phyloP scores from a whole-genome alignment of 352 stramenopile species.

The Pythium inflatum region DNA sequence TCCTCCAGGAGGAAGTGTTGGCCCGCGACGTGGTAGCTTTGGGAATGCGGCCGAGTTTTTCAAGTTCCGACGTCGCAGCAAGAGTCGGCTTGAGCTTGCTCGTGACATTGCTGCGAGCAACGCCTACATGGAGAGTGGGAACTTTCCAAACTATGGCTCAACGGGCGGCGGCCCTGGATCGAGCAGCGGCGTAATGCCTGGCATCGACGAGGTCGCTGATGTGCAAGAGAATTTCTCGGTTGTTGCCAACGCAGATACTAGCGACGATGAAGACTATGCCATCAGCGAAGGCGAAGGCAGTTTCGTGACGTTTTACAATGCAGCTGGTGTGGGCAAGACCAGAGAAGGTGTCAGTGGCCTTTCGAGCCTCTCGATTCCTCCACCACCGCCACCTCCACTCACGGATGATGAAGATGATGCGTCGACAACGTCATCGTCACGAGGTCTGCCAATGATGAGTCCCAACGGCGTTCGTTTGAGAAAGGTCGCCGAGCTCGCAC shows the following conservation, averaged over 20 bases:
- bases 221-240: conserved; percentile 50
- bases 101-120: conserved; percentile 62
- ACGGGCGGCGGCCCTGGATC: conserved; percentile 29
- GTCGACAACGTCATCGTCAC: conserved; percentile 59
- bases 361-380: conserved; percentile 60
- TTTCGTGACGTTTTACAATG: conserved; percentile 85
- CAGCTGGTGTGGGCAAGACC: conserved; percentile 38
- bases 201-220: conserved; percentile 72
- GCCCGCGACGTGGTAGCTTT: conserved; percentile 71
- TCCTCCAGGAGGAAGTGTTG: conserved; percentile 32
- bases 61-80: conserved; percentile 85
- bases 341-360: conserved; percentile 42
- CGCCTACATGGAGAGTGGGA: conserved; percentile 43
- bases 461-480: conserved; percentile 74
- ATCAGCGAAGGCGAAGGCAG: conserved; percentile 52
- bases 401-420: conserved; percentile 75
- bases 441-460: conserved; percentile 82
- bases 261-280: conserved; percentile 71
- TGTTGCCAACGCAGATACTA: conserved; percentile 47
- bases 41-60: conserved; percentile 86
- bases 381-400: conserved; percentile 61
- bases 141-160: conserved; percentile 62
- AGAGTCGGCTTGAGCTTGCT: conserved; percentile 80
- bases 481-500: conserved; percentile 80
- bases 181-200: conserved; percentile 48